Percentiles rank a stretch among this genome's conserved stretches.
Evolutionary conservation across 768 basidiomycete genomes (phyloP).

Genomic region (Pulveroboletus sp.): DNA sequence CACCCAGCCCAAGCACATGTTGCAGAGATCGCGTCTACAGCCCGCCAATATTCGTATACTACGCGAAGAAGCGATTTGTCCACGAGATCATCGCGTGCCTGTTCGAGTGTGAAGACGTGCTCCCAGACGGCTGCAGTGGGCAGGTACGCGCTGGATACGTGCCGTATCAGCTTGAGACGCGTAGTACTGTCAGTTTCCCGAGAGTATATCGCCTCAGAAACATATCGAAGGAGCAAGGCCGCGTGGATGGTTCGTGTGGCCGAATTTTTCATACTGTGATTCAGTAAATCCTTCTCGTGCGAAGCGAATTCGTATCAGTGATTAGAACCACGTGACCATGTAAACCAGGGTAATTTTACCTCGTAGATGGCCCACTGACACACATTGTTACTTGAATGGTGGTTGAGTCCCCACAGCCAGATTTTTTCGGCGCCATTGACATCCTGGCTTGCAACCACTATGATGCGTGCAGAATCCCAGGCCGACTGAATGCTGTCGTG

Average conservation of each 20-base stretch:
- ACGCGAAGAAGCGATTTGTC: conserved; percentile 17
- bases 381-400: conserved; percentile 11
- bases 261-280: conserved; percentile 43
- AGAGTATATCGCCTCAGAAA: conserved; percentile 28
- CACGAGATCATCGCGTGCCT: conserved; percentile 11
- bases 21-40: conserved; percentile 35
- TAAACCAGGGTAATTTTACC: conserved; percentile 23
- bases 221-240: conserved; percentile 44
- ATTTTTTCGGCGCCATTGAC: conserved; percentile 33
- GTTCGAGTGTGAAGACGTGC: conserved; percentile 35
- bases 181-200: conserved; percentile 13
- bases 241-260: conserved; percentile 40
- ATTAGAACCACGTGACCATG: neutral
- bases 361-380: conserved; percentile 27
- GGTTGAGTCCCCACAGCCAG: conserved; percentile 53
- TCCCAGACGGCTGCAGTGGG: conserved; percentile 43
- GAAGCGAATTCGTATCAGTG: neutral
- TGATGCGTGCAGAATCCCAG: conserved; percentile 44
- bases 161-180: conserved; percentile 32
- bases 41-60: conserved; percentile 43
- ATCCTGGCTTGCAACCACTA: conserved; percentile 25
- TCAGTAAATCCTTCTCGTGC: conserved; percentile 37
- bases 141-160: conserved; percentile 39
- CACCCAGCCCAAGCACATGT: conserved; percentile 44
- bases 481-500: conserved; percentile 26